Evolutionary conservation across 2,329 filamentous ascomycete genomes (phyloP).

Genomic region (Dactylellina haptotyla): DNA sequence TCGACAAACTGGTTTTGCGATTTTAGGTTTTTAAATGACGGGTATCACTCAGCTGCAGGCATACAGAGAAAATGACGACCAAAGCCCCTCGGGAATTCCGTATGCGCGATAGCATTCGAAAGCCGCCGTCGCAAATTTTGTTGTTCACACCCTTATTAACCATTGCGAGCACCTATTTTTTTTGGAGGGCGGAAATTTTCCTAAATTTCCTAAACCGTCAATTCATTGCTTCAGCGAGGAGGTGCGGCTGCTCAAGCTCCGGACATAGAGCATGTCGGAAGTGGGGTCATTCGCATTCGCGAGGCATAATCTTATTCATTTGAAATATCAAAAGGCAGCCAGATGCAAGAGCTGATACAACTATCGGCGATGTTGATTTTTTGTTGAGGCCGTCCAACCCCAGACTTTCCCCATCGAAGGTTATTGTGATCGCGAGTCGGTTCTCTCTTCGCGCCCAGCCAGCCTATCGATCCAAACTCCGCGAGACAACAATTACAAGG

Average conservation of each 20-base stretch:
- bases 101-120: slow-evolving; percentile 41
- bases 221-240: slow-evolving; percentile 16
- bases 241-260: slow-evolving; percentile 31
- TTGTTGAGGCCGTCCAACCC: slow-evolving; percentile 21
- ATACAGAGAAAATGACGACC: not conserved
- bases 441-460: not conserved
- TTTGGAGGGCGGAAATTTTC: slow-evolving; percentile 7
- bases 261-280: slow-evolving; percentile 39
- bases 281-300: slow-evolving; percentile 37
- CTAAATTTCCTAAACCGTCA: slow-evolving; percentile 2
- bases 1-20: slow-evolving; percentile 2
- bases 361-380: slow-evolving; percentile 29
- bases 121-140: slow-evolving; percentile 40
- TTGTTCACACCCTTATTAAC: no score
- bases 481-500: no score
- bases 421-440: slow-evolving; percentile 18
- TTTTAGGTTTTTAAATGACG: slow-evolving; percentile 6
- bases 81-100: slow-evolving; percentile 47
- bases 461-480: no score
- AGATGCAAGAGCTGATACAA: not conserved
- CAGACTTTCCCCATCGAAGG: not conserved
- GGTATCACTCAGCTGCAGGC: slow-evolving; percentile 28
- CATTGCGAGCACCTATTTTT: no score
- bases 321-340: slow-evolving; percentile 6
- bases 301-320: slow-evolving; percentile 39